These are phyloP conservation scores for Yamadazyma sp. DNA, from an alignment of 1,139 yeast species.

Conservation along the genomic window DNA sequence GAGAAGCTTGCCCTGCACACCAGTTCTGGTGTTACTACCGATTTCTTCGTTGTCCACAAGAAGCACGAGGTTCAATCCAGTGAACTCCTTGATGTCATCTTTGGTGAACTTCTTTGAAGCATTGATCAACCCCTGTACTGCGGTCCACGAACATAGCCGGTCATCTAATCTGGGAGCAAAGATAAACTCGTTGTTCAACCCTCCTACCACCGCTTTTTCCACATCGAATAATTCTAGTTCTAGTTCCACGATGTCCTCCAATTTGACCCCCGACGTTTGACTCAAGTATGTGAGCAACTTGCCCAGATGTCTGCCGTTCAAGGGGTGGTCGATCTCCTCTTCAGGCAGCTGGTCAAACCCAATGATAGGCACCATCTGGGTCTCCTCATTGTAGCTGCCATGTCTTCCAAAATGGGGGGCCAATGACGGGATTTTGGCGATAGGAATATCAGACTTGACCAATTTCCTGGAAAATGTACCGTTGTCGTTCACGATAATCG, in stretches of 20 bases:
- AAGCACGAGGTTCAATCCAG: slow-evolving; percentile 42
- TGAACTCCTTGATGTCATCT: slow-evolving; percentile 20
- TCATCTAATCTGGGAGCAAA: slow-evolving; percentile 70
- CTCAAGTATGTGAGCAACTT: slow-evolving; percentile 57
- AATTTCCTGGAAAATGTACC: slow-evolving; percentile 39
- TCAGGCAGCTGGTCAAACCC: slow-evolving; percentile 25
- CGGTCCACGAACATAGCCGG: slow-evolving; percentile 63
- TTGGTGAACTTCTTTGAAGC: slow-evolving; percentile 18
- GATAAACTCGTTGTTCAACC: slow-evolving; percentile 58
- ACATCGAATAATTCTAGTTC: slow-evolving; percentile 65
- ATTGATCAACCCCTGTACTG: slow-evolving; percentile 52
- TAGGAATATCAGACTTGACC: slow-evolving; percentile 61
- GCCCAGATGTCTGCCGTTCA: slow-evolving; percentile 60
- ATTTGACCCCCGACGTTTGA: slow-evolving; percentile 43
- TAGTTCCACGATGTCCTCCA: slow-evolving; percentile 54
- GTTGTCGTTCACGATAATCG: slow-evolving; percentile 44
- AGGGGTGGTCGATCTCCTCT: slow-evolving; percentile 12
- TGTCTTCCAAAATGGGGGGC: slow-evolving; percentile 66
- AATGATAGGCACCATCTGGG: slow-evolving; percentile 61
- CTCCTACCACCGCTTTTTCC: slow-evolving; percentile 63
- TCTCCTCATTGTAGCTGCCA: slow-evolving; percentile 56
- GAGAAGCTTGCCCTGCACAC: slow-evolving; percentile 38
- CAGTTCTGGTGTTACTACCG: slow-evolving; percentile 43
- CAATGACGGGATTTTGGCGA: slow-evolving; percentile 63
- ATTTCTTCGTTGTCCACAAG: slow-evolving; percentile 46